Evolutionary conservation across 805 yeast species (phyloP), one percentile per base, ranked within the genome.

Genomic region (Candida ovalis): DNA sequence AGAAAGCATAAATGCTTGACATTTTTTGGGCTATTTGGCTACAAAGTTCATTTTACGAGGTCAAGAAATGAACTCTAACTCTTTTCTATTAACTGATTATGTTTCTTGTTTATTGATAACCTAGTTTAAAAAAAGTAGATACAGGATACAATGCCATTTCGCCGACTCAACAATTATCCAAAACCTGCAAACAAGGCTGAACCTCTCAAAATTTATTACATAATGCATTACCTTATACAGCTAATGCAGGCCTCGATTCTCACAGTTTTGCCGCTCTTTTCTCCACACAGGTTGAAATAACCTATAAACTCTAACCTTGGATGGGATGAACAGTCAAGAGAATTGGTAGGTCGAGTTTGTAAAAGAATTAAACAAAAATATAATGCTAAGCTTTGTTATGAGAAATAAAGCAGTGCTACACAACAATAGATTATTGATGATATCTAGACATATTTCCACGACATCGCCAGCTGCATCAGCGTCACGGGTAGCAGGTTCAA

Each of bases 391-490:
- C 27, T 35, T 12, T 7, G 21, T n/a, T 9, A 40, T 48, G 52
- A 40, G 38, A 38, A 44, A 35, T 13, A 44, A 32, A 21, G 21
- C 33, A 1, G 27, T 15, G 8, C 27, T 30, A 12, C 46, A 25
- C 17, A 6, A 43, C 18, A 10, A 19, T 33, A 42, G 59, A 45
- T 44, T 57, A 12, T 13, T 25, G n/a, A 40, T 44, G 46, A 30
- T 52, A 3, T 30, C 55, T 1, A 46, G 41, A 40, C 51, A 54
- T 18, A 17, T 56, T 15, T 32, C 52, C 13, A 30, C 51, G 2
- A 10, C 45, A 10, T 7, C 43, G 2, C 5, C n/a, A 8, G 15
- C 9, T 15, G 35, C 15, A 10, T 10, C 35, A 30, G 7, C 28
- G 28, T 25, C 10, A 10, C 7, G 28, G 10, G n/a, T n/a, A n/a